These are phyloP conservation scores for Phytophthora sp. DNA, from an alignment of 352 stramenopile genomes.

Conservation along the genomic window DNA sequence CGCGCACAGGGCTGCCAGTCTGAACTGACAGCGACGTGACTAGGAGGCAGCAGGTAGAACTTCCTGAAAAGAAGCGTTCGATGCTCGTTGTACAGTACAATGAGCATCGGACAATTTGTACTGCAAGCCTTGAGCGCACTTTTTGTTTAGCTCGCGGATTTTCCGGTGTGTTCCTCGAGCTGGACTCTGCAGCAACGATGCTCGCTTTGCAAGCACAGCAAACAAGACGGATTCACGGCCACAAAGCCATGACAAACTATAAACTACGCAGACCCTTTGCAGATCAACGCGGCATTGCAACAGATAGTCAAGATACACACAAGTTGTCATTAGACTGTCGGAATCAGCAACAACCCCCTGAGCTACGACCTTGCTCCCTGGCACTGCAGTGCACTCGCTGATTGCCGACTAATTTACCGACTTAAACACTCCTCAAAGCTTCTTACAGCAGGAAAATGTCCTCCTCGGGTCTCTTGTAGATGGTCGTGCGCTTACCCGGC, in stretches of 20 bases:
- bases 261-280: no score
- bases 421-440: slow-evolving; percentile 2
- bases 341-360: no score
- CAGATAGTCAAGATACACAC: slow-evolving; percentile 15
- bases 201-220: no score
- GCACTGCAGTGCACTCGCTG: background rate
- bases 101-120: no score
- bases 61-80: no score
- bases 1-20: background rate
- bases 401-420: slow-evolving; percentile 22
- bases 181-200: no score
- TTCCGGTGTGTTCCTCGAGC: no score
- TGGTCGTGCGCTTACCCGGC: slow-evolving; percentile 85
- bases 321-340: slow-evolving; percentile 18
- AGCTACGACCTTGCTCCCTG: background rate
- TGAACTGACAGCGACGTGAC: background rate
- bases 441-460: slow-evolving; percentile 86
- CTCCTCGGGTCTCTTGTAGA: slow-evolving; percentile 81
- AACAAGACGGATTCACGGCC: no score
- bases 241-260: no score
- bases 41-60: background rate
- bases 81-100: background rate
- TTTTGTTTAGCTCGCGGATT: no score
- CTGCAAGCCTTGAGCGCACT: no score
- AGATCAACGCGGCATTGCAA: slow-evolving; percentile 6